Evolutionary conservation across 2,329 filamentous ascomycete species (phyloP).

Genomic region (Colletotrichum salicis): DNA sequence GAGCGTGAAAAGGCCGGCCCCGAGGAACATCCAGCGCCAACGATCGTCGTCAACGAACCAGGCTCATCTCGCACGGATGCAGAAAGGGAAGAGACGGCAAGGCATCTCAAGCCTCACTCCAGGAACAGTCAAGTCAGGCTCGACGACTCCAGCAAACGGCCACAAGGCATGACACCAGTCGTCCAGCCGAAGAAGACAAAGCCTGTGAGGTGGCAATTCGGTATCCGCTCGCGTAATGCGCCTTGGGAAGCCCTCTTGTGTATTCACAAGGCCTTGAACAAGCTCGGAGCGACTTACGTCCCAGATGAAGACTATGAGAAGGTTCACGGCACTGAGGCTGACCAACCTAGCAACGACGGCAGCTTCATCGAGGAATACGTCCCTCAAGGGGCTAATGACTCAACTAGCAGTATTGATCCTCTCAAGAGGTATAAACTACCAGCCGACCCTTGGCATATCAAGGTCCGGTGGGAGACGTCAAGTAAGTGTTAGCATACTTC

Average conservation of each 20-base stretch:
- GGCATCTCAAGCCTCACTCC: conserved; percentile 86
- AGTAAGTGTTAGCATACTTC: conserved; percentile 67
- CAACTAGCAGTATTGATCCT: conserved; percentile 59
- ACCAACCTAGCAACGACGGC: conserved; percentile 52
- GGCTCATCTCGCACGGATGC: conserved; percentile 67
- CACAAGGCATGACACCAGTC: conserved; percentile 72
- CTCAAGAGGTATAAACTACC: conserved; percentile 81
- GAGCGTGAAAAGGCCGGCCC: conserved; percentile 71
- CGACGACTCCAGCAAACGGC: conserved; percentile 70
- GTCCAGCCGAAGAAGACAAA: conserved; percentile 73
- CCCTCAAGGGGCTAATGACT: conserved; percentile 48
- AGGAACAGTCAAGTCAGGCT: conserved; percentile 72
- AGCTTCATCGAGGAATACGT: conserved; percentile 55
- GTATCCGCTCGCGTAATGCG: conserved; percentile 92
- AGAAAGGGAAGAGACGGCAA: conserved; percentile 83
- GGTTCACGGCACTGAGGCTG: conserved; percentile 54
- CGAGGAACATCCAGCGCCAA: conserved; percentile 54
- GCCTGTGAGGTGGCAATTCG: conserved; percentile 96
- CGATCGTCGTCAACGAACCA: conserved; percentile 59
- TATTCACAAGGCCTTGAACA: conserved; percentile 90
- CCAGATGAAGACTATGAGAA: conserved; percentile 69
- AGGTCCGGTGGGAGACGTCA: conserved; percentile 86
- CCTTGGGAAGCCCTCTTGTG: conserved; percentile 94
- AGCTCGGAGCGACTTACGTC: conserved; percentile 91
- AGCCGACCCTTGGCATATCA: conserved; percentile 94